Base-by-base conservation (phyloP, 2,329 filamentous ascomycete species). In the Thelonectria blattea region DNA sequence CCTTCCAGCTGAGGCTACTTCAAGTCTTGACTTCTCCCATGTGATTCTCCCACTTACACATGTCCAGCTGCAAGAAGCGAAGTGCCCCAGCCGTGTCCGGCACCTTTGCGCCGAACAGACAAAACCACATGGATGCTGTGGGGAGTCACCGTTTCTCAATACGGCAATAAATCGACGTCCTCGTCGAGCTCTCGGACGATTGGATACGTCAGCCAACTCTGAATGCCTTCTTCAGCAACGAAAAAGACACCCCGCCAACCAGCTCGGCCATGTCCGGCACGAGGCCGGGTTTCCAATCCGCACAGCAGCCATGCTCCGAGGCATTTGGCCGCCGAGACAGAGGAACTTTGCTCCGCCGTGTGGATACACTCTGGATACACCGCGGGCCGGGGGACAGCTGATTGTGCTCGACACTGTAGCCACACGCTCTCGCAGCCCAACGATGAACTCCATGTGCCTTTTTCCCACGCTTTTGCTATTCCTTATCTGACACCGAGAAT, bases 71-170 rank as follows among this genome's bases (percentile, higher is more conserved):
- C 27, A 43, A 30, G 43, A 24, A 20, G 39, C 18, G 50, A 46
- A 27, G 37, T 53, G 57, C 34, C 41, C 41, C 46, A 47, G 54
- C 48, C 20, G 7, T 43, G 37, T 24, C 48, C 65, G 66, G 66
- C 66, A 68, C 27, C 55, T 63, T 52, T 59, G 43, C 56, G 58
- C 66, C 66, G 66, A 64, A 51, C 24, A 55, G n/a, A 43, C 10
- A 20, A 30, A 46, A 49, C 27, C 45, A 37, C 34, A 18, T 43
- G 48, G 30, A 34, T 37, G 18, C 20, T 56, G 41, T 58, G 39
- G 46, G 39, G 58, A 39, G 56, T 22, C 56, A 52, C 56, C 48
- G 27, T 10, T 17, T 22, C 65, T 63, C 46, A 65, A 68, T 53
- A 20, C n/a, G 63, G 65, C 41, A 68, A 65, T 42, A 51, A 57